These are phyloP conservation scores for Lolium rigidum DNA, from an alignment of 176 grass and related monocot species.

Conservation along the genomic window DNA sequence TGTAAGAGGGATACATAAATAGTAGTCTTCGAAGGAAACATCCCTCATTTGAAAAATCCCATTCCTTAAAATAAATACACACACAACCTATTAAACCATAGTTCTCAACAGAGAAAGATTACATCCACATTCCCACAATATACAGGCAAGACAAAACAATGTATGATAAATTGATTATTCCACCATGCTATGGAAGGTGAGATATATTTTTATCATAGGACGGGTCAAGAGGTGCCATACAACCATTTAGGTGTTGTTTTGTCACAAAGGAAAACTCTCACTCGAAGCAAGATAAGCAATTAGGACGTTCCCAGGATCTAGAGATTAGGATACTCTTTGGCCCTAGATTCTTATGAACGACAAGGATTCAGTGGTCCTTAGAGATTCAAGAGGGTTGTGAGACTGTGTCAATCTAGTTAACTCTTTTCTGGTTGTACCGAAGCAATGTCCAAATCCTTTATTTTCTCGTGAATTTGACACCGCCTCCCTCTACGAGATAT, in stretches of 20 bases:
- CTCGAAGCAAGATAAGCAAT: not conserved
- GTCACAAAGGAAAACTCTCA: not conserved
- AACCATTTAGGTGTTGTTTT: not conserved
- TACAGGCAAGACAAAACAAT: not conserved
- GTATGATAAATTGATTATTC: not conserved
- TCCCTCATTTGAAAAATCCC: not conserved
- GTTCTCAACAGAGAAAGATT: not conserved
- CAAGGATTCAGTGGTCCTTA: not conserved
- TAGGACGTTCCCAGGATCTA: not conserved
- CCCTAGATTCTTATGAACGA: not conserved
- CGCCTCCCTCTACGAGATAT: not conserved
- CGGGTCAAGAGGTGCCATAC: not conserved
- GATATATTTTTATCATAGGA: not conserved
- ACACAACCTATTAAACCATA: not conserved
- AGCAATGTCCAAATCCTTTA: not conserved
- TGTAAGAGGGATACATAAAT: not conserved
- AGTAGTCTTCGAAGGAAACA: not conserved
- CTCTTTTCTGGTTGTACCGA: not conserved
- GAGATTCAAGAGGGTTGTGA: not conserved
- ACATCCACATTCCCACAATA: not conserved
- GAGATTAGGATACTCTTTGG: not conserved
- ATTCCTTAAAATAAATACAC: not conserved
- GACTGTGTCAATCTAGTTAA: not conserved
- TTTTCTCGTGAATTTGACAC: not conserved
- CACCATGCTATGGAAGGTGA: not conserved